Evolutionary conservation across 2,329 filamentous ascomycete genomes (phyloP).

Genomic region (Akanthomyces lecanii): DNA sequence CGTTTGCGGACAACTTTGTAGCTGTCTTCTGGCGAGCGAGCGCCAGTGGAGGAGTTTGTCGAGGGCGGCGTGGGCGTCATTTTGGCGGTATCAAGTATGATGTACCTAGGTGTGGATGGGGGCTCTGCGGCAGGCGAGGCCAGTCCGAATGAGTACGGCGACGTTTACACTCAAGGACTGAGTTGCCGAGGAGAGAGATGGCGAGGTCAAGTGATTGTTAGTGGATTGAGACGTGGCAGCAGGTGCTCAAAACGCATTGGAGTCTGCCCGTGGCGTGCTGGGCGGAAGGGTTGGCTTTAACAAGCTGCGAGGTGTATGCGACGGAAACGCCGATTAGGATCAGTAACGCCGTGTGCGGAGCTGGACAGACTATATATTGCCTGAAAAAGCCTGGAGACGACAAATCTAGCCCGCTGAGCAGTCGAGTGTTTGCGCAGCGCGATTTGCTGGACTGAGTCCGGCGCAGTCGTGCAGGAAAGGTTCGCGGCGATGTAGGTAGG

Average conservation of each 20-base stretch:
- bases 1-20: slow-evolving; percentile 87
- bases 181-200: background rate
- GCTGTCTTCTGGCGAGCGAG: slow-evolving; percentile 77
- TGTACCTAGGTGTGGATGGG: background rate
- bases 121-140: slow-evolving; percentile 2
- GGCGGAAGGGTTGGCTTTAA: background rate
- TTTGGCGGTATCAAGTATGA: slow-evolving; percentile 5
- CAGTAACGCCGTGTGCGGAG: background rate
- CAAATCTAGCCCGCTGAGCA: background rate
- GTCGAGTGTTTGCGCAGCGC: background rate
- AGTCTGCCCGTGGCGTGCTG: background rate
- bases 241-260: background rate
- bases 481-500: background rate
- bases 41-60: slow-evolving; percentile 70
- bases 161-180: background rate
- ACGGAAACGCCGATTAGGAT: background rate
- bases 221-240: background rate
- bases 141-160: background rate
- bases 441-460: slow-evolving; percentile 1
- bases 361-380: background rate
- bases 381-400: background rate
- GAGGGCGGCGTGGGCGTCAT: slow-evolving; percentile 78
- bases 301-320: background rate
- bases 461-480: background rate
- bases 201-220: background rate